Base-by-base conservation (phyloP, 23 red algal genomes). In the Gracilaria domingensis region DNA sequence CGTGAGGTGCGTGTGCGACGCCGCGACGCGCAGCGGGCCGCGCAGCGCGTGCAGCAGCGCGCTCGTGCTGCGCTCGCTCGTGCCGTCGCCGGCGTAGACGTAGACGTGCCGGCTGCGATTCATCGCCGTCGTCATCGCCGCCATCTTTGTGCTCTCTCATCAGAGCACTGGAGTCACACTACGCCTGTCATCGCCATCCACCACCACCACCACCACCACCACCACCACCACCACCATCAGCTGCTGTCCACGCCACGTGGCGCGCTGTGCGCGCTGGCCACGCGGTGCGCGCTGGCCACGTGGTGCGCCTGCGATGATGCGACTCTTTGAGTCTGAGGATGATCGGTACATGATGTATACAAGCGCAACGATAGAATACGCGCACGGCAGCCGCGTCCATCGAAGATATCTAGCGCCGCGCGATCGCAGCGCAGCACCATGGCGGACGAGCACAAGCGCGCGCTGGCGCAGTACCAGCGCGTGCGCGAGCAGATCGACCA, bases 401-500 rank as follows among this genome's bases (percentile, higher is more conserved):
- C 72, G 39, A 0, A 33, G 42, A 8, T 33, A 36, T 12, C 29
- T 21, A 23, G 13, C 7, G 23, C 40, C 3, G 30, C 70, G 35
- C 23, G 8, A 9, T 24, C 3, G 26, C 72, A 7, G 30, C 89
- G 35, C 76, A 84, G n/a, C 66, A 84, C 4, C 42, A 45, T n/a
- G n/a, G n/a, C n/a, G n/a, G n/a, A n/a, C n/a, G n/a, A n/a, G 35
- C 79, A 77, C 16, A 83, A 84, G 44, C 56, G 84, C 34, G 17
- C 75, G 23, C 30, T 92, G 16, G 33, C 47, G 24, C 38, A 78
- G 64, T 92, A 92, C 71, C 89, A 84, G 14, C 20, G 38, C 4
- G 76, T 83, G 16, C 89, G 89, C 39, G 66, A 83, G 53, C 75
- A 92, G 40, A 65, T 83, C 78, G 89, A 92, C 67, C 75, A 21